A percentile compares a stretch with the other conserved stretches of the same genome.
Conservation (phyloP, 1,284 basidiomycete genomes). For the Malassezia sympodialis region DNA sequence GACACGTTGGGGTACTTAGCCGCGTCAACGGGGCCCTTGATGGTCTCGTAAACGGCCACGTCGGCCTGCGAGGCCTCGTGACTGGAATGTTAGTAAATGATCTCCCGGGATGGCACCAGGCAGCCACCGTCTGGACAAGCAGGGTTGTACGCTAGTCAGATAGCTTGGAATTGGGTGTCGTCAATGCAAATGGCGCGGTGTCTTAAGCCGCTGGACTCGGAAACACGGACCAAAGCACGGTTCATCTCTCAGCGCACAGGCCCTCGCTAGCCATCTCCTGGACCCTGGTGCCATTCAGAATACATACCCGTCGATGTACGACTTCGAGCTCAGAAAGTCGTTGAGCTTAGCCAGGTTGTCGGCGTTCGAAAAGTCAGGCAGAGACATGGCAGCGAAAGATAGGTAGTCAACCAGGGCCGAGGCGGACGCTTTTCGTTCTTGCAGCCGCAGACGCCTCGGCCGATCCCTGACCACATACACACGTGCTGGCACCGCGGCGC, state of each 20-base stretch:
- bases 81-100: conserved; percentile 51
- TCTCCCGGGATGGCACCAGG: not conserved
- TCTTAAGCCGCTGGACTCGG: conserved; percentile 49
- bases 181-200: conserved; percentile 47
- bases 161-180: conserved; percentile 44
- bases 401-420: not conserved
- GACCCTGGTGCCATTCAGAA: not conserved
- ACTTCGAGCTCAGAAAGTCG: conserved; percentile 36
- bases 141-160: conserved; percentile 25
- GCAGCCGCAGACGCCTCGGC: conserved; percentile 1
- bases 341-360: conserved; percentile 37
- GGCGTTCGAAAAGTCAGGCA: conserved; percentile 44
- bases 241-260: conserved; percentile 31
- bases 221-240: conserved; percentile 49
- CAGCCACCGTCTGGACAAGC: not conserved
- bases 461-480: not conserved
- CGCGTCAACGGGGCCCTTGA: conserved; percentile 56
- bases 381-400: conserved; percentile 32
- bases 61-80: conserved; percentile 93
- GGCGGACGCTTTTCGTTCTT: not conserved
- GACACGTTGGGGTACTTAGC: conserved; percentile 65
- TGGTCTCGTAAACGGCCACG: conserved; percentile 76
- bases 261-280: not conserved
- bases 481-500: conserved; percentile 1
- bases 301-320: conserved; percentile 47